A percentile compares a stretch with the other conserved stretches of the same genome.
phyloP scores from a whole-genome alignment of 208 protist genomes.

The Tetramitus jugosus region DNA sequence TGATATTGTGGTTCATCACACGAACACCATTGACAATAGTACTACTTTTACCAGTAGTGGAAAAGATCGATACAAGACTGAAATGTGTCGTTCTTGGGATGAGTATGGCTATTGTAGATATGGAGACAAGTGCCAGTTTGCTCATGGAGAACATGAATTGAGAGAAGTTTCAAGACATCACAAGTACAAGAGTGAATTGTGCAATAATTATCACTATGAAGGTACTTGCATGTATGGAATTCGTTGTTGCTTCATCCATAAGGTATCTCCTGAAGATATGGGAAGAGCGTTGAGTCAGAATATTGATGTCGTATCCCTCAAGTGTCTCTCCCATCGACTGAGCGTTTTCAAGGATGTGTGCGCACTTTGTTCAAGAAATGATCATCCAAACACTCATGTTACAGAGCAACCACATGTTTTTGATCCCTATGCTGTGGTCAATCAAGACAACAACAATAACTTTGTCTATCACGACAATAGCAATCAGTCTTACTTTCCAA shows the following conservation, averaged over 20 bases:
- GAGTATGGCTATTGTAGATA: constrained; percentile 4
- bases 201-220: constrained; percentile 5
- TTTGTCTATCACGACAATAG: too few species aligned
- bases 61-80: constrained; percentile 20
- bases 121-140: constrained; percentile 19
- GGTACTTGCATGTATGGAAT: constrained; percentile 14
- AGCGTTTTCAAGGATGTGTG: too few species aligned
- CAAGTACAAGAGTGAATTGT: constrained; percentile 17
- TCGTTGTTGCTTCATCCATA: constrained; percentile 13
- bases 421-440: too few species aligned
- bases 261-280: background rate
- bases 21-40: background rate
- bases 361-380: too few species aligned
- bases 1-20: constrained; percentile 11
- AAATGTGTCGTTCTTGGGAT: constrained; percentile 1
- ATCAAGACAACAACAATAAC: too few species aligned
- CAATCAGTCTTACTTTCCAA: too few species aligned
- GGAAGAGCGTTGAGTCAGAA: constrained; percentile 18
- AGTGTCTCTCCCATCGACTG: too few species aligned
- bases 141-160: constrained; percentile 11
- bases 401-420: too few species aligned
- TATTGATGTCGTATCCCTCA: constrained; percentile 8
- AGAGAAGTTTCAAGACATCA: constrained; percentile 4
- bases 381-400: too few species aligned
- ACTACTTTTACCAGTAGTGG: background rate